Conservation (phyloP, 2,329 filamentous ascomycete species). For the Epichloe scottii region DNA sequence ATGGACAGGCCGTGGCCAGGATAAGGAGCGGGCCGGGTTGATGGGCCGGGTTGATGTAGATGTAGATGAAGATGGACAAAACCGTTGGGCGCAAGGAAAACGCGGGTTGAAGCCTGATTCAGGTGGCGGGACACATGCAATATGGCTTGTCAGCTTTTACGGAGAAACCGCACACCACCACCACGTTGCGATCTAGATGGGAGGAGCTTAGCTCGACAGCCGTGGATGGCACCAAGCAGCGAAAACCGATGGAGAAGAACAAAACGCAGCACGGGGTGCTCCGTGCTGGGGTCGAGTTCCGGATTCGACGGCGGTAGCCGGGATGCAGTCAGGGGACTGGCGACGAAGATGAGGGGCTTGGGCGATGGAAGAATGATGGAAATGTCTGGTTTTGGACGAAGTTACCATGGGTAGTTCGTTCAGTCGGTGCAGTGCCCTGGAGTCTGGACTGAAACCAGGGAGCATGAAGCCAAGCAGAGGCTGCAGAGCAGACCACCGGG, state of each 20-base stretch:
- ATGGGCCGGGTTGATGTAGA: neutral
- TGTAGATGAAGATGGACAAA: neutral
- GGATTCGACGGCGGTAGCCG: neutral
- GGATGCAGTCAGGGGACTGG: neutral
- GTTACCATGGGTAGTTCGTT: neutral
- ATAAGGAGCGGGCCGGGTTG: neutral
- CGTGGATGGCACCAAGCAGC: neutral
- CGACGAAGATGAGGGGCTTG: slow-evolving; percentile 2
- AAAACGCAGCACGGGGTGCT: neutral
- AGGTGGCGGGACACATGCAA: slow-evolving; percentile 6
- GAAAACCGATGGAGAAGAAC: neutral
- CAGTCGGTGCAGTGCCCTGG: neutral
- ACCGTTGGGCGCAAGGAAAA: slow-evolving; percentile 8
- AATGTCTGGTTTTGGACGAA: neutral
- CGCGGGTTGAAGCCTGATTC: neutral
- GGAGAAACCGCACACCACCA: neutral
- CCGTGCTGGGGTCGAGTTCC: neutral
- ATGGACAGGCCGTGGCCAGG: slow-evolving; percentile 3
- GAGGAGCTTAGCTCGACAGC: neutral
- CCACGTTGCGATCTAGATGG: neutral
- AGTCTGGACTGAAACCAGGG: neutral
- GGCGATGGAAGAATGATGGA: neutral
- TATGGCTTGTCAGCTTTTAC: neutral
- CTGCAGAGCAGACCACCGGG: neutral
- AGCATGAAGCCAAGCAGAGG: neutral